These are phyloP conservation scores for sunflower (Helianthus annuus) DNA, from an alignment of 129 eudicot genomes.

Conservation along the genomic window DNA sequence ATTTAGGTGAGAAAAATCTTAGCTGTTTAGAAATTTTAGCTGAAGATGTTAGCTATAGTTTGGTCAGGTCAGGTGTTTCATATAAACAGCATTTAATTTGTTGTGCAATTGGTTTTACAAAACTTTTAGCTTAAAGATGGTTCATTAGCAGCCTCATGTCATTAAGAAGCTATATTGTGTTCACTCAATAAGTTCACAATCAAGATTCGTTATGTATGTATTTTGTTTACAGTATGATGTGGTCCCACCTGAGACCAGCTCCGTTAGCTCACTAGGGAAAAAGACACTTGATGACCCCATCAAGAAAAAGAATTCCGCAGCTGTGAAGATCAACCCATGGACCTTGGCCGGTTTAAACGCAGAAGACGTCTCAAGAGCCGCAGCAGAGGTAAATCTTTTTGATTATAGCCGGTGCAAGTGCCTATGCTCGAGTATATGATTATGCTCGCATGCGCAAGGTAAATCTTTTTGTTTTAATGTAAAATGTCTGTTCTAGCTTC, in stretches of 20 bases:
- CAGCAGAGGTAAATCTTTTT: slow-evolving; percentile 66
- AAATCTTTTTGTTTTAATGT: slow-evolving; percentile 20
- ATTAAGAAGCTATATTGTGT: too few species aligned
- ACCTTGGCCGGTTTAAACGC: slow-evolving; percentile 86
- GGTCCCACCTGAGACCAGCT: slow-evolving; percentile 77
- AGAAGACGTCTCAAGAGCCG: slow-evolving; percentile 81
- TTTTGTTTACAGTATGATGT: slow-evolving; percentile 67
- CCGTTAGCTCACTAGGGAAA: slow-evolving; percentile 81
- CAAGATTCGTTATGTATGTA: not conserved
- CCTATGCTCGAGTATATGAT: slow-evolving; percentile 89
- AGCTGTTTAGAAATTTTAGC: too few species aligned
- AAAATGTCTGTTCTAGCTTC: not conserved
- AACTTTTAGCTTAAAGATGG: too few species aligned
- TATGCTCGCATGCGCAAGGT: slow-evolving; percentile 75
- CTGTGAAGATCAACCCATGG: slow-evolving; percentile 97
- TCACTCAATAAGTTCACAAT: too few species aligned
- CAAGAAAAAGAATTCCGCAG: slow-evolving; percentile 70
- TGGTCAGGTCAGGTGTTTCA: too few species aligned
- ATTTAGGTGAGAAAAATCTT: too few species aligned
- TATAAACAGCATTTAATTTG: too few species aligned
- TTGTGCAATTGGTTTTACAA: too few species aligned
- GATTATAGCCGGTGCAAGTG: slow-evolving; percentile 92
- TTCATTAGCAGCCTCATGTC: too few species aligned
- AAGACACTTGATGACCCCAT: slow-evolving; percentile 52
- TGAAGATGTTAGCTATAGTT: too few species aligned